Conservation (phyloP, 805 yeast species). For the Ascoidea asiatica region DNA sequence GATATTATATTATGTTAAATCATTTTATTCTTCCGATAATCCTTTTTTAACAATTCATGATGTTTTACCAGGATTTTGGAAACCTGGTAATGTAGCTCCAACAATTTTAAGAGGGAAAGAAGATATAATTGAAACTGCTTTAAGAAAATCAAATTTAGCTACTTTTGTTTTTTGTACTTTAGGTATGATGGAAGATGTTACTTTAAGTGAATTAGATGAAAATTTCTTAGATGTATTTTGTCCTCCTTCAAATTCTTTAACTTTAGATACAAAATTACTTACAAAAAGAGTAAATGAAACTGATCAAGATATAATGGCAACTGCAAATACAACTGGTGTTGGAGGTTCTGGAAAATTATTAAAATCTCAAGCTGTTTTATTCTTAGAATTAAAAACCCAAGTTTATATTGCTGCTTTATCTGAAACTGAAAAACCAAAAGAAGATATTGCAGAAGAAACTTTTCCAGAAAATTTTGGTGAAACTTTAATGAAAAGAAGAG, state of each 20-base stretch:
- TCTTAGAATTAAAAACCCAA: constrained; percentile 84
- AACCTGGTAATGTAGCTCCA: constrained; percentile 46
- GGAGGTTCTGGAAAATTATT: constrained; percentile 39
- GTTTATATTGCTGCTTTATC: constrained; percentile 76
- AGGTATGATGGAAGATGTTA: constrained; percentile 78
- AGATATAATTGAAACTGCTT: constrained; percentile 45
- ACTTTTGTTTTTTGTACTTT: constrained; percentile 80
- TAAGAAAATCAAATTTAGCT: constrained; percentile 77
- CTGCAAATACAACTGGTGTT: constrained; percentile 22
- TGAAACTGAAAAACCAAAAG: constrained; percentile 47
- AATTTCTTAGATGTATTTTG: constrained; percentile 80
- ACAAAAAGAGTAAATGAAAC: not conserved
- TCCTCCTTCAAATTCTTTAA: constrained; percentile 28
- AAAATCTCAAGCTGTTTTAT: constrained; percentile 70
- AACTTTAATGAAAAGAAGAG: constrained; percentile 23
- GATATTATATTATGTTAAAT: constrained; percentile 71
- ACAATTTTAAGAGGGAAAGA: constrained; percentile 44
- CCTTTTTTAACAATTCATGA: constrained; percentile 62
- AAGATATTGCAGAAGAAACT: constrained; percentile 59
- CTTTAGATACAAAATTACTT: constrained; percentile 1
- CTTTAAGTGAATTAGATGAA: constrained; percentile 63
- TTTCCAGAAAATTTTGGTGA: constrained; percentile 53
- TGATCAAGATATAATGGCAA: constrained; percentile 9
- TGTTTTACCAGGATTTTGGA: constrained; percentile 61
- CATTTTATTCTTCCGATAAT: constrained; percentile 51